Base-by-base conservation (phyloP, 768 basidiomycete genomes). In the Rickenella mellea region DNA sequence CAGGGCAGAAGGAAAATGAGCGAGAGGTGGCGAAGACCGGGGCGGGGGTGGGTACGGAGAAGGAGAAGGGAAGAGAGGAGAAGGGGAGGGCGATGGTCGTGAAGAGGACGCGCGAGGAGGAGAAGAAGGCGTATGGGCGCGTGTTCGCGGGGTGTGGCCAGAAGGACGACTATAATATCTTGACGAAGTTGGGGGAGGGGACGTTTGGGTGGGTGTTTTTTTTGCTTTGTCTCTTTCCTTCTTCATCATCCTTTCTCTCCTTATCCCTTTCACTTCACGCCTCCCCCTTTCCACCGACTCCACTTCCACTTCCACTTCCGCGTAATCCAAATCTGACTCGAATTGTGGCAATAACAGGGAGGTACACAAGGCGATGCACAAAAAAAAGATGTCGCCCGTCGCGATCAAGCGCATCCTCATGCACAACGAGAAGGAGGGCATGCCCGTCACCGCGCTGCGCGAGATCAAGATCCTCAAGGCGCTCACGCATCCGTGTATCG, bases 381-480 rank as follows among this genome's bases (percentile, higher is more conserved):
- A 70, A 11, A 52, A 64, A 3, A 79, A 77, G 1, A 73, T 76
- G 1, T 67, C 61, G 9, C 60, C 69, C 1, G 91, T 97, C 9
- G 94, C 94, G 6, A 65, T 98, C 38, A 98, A 98, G 61, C 80
- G 92, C 40, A 93, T 98, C 50, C 69, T 97, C 42, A 90, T 96
- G 78, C 93, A 96, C 58, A 91, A 93, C 55, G 89, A 93, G 61
- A 86, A 88, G 52, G 94, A 96, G 60, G 94, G 94, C 42, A 90
- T 98, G 73, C 91, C 94, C 1, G 88, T 97, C 17, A 97, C 96
- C 6, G 93, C 96, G 8, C 68, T 97, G 7, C 81, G 96, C 9
- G 96, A 99, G 64, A 97, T 98, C 63, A 93, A 93, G 58, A 91
- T 97, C 44, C 68, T 99, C 48, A 98, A 97, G 59, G 77, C 81